Evolutionary conservation across 2,329 filamentous ascomycete species (phyloP).

Genomic region (Pseudogymnoascus sp.): DNA sequence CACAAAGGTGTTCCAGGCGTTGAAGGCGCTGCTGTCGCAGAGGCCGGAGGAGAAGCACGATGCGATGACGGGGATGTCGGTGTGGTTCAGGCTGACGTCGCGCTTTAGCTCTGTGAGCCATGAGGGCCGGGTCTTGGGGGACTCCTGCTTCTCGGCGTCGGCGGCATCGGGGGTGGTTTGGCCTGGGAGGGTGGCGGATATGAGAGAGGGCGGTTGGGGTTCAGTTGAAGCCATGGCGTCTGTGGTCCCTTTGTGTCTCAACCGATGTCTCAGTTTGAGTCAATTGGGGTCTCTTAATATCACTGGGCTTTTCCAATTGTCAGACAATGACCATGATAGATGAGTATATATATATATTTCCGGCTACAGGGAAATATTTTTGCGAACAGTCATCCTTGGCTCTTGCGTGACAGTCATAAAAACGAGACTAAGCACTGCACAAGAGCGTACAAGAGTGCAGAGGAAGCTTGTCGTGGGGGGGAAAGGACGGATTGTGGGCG

Average conservation of each 20-base stretch:
- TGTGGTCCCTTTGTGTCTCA: not conserved
- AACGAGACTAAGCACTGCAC: not conserved
- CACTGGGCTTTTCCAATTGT: not conserved
- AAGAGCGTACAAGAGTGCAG: not conserved
- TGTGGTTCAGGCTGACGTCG: conserved; percentile 25
- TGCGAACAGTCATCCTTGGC: not conserved
- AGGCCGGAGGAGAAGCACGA: conserved; percentile 40
- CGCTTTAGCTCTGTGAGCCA: conserved; percentile 17
- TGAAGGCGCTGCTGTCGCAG: conserved; percentile 39
- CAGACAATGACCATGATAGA: not conserved
- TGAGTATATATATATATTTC: not conserved
- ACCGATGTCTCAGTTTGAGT: not conserved
- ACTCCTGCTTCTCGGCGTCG: conserved; percentile 12
- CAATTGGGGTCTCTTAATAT: not conserved
- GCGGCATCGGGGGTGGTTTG: conserved; percentile 30
- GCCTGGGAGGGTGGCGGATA: conserved; percentile 33
- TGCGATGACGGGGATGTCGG: conserved; percentile 31
- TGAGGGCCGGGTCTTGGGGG: not conserved
- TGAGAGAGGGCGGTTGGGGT: not conserved
- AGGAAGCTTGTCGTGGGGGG: not conserved
- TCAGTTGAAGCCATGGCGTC: not conserved
- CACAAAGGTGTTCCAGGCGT: conserved; percentile 41
- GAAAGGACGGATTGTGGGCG: not conserved
- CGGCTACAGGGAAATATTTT: not conserved
- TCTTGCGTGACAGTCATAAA: conserved; percentile 3